Percentiles rank a stretch among this genome's conserved stretches.
Conservation (phyloP, 768 basidiomycete species). For the Aureoboletus auriporus region DNA sequence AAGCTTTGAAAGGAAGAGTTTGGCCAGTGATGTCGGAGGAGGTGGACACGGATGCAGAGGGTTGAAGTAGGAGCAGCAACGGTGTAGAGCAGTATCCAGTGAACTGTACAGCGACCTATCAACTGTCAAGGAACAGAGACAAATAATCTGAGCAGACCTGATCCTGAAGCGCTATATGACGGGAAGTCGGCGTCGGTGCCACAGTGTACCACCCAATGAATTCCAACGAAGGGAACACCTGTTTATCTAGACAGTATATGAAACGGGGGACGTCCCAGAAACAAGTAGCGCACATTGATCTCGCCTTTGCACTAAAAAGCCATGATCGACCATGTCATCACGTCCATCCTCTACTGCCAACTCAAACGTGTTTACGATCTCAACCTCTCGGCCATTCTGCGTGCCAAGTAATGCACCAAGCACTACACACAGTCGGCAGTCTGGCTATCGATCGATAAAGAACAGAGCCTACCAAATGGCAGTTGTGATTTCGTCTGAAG, state of each 20-base stretch:
- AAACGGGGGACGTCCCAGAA: slow-evolving; percentile 1
- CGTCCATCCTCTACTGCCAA: slow-evolving; percentile 58
- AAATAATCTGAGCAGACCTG: slow-evolving; percentile 47
- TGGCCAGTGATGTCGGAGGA: slow-evolving; percentile 57
- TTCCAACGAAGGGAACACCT: slow-evolving; percentile 96
- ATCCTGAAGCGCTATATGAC: slow-evolving; percentile 80
- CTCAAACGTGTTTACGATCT: slow-evolving; percentile 97
- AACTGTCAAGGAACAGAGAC: not conserved
- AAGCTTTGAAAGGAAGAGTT: slow-evolving; percentile 88
- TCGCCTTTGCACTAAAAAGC: slow-evolving; percentile 73
- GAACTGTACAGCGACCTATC: slow-evolving; percentile 49
- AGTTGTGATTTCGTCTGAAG: slow-evolving; percentile 59
- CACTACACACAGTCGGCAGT: slow-evolving; percentile 44
- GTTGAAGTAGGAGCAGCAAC: slow-evolving; percentile 75
- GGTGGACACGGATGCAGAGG: slow-evolving; percentile 42
- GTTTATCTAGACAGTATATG: slow-evolving; percentile 65
- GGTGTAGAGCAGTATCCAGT: slow-evolving; percentile 83
- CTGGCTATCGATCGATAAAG: not conserved
- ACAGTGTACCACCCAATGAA: slow-evolving; percentile 98
- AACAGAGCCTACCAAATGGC: slow-evolving; percentile 57
- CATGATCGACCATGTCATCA: slow-evolving; percentile 67
- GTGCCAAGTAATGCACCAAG: slow-evolving; percentile 92
- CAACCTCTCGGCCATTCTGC: slow-evolving; percentile 90
- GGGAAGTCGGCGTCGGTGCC: slow-evolving; percentile 64
- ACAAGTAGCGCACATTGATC: slow-evolving; percentile 69